A percentile compares a stretch with the other conserved stretches of the same genome.
These are phyloP conservation scores for Hypholoma fasciculare DNA, from an alignment of 768 basidiomycete species.

Conservation along the genomic window DNA sequence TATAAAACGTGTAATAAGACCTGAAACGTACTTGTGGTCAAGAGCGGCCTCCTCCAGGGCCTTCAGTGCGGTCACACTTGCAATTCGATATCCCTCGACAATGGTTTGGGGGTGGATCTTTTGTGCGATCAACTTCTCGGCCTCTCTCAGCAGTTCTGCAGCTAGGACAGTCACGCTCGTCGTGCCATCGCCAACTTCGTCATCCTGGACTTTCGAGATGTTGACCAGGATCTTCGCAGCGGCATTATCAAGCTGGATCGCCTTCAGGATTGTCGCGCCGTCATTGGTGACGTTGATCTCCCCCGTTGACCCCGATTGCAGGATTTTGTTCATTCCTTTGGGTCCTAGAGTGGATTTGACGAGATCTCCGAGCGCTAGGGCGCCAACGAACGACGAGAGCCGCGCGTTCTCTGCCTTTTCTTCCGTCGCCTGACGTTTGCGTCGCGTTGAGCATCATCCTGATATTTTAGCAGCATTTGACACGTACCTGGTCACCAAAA, in stretches of 20 bases:
- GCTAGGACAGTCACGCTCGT: conserved; percentile 91
- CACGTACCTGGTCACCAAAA: conserved; percentile 14
- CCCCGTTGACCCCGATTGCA: conserved; percentile 86
- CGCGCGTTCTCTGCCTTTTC: conserved; percentile 98
- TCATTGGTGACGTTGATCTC: conserved; percentile 98
- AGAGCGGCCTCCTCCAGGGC: conserved; percentile 82
- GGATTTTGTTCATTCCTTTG: conserved; percentile 99
- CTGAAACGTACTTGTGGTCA: conserved; percentile 72
- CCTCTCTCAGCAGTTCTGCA: conserved; percentile 89
- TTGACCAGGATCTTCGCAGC: conserved; percentile 99
- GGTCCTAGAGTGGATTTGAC: conserved; percentile 98
- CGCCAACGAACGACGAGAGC: conserved; percentile 96
- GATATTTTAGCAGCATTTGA: not conserved
- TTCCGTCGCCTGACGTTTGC: conserved; percentile 66
- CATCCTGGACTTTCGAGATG: conserved; percentile 99
- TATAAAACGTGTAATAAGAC: not conserved
- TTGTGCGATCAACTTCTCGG: conserved; percentile 88
- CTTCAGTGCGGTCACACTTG: conserved; percentile 78
- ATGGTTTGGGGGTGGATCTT: conserved; percentile 99
- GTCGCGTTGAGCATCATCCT: not conserved
- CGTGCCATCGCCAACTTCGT: conserved; percentile 97
- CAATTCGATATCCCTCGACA: conserved; percentile 94
- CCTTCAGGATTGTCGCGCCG: conserved; percentile 97
- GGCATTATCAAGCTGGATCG: conserved; percentile 96
- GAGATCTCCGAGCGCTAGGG: conserved; percentile 94